A percentile compares a stretch with the other conserved stretches of the same genome.
Evolutionary conservation across 768 basidiomycete species (phyloP).

Genomic region (Hemileccinum rubropunctum): DNA sequence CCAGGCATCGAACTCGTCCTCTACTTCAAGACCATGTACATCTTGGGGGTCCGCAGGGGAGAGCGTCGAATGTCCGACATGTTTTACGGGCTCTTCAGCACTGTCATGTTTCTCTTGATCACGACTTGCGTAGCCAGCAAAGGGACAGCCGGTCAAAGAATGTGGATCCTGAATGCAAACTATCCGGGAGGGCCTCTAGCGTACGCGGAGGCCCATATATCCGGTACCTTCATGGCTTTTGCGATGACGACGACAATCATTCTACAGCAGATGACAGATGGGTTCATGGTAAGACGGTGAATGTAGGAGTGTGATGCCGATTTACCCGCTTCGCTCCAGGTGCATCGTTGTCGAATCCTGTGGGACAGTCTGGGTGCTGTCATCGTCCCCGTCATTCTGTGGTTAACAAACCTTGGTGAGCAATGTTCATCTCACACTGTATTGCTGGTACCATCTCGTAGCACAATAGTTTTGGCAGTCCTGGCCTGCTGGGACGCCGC

Average conservation of each 20-base stretch:
- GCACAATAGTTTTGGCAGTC: neutral
- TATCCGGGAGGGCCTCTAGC: conserved; percentile 34
- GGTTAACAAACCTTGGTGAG: conserved; percentile 14
- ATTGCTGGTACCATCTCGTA: neutral
- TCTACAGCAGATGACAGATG: conserved; percentile 33
- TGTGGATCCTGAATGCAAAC: conserved; percentile 32
- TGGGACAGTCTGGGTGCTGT: conserved; percentile 18
- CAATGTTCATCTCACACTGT: neutral
- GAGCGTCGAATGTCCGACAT: neutral
- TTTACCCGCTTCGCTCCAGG: conserved; percentile 25
- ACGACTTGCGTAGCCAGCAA: conserved; percentile 24
- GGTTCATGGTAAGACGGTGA: conserved; percentile 17
- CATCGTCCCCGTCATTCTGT: conserved; percentile 10
- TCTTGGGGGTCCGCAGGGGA: neutral
- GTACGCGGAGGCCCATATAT: conserved; percentile 24
- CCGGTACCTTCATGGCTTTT: conserved; percentile 20
- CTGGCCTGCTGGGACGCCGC: neutral
- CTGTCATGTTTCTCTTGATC: conserved; percentile 20
- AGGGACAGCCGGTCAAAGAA: conserved; percentile 21
- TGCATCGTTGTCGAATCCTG: conserved; percentile 36
- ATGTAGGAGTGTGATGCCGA: conserved; percentile 7
- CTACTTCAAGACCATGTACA: conserved; percentile 15
- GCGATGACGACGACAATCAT: conserved; percentile 22
- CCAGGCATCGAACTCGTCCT: conserved; percentile 15
- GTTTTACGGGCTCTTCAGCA: conserved; percentile 15